A percentile compares a stretch with the other conserved stretches of the same genome.
These are phyloP conservation scores for Fusarium robinianum DNA, from an alignment of 2,329 filamentous ascomycete genomes.

Conservation along the genomic window DNA sequence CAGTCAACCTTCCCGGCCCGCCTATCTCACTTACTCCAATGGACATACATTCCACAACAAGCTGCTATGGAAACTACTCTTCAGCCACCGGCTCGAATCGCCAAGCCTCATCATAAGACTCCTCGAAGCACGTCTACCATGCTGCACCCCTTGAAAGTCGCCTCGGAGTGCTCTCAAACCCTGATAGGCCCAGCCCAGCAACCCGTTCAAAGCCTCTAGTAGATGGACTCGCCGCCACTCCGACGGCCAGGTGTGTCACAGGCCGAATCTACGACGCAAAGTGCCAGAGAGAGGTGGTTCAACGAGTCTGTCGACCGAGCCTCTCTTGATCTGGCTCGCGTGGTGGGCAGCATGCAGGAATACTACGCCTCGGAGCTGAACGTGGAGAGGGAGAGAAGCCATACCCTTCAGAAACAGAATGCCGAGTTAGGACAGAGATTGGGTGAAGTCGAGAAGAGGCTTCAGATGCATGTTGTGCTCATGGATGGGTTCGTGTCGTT, in stretches of 20 bases:
- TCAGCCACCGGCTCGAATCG: no score
- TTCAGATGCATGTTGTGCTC: conserved; percentile 27
- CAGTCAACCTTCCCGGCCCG: no score
- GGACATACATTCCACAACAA: no score
- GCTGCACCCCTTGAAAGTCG: no score
- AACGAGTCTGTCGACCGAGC: conserved; percentile 2
- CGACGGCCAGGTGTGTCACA: background rate
- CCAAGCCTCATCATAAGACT: no score
- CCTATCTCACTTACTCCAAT: no score
- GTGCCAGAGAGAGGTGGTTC: fast-evolving
- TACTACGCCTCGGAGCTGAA: conserved; percentile 26
- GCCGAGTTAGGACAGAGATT: conserved; percentile 4
- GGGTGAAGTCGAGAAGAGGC: conserved; percentile 14
- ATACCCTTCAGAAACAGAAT: conserved; percentile 8
- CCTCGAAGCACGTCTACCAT: no score
- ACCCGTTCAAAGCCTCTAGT: background rate
- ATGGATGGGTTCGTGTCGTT: conserved; percentile 29
- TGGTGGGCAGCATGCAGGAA: conserved; percentile 31
- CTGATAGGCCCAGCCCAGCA: no score
- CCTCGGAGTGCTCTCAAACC: no score
- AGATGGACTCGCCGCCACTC: background rate
- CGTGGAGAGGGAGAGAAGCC: conserved; percentile 11
- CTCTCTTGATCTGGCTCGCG: conserved; percentile 13
- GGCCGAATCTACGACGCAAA: background rate
- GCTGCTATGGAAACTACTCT: no score